These are phyloP conservation scores for Penicillium verhagenii DNA, from an alignment of 495 filamentous ascomycete genomes.

Conservation along the genomic window DNA sequence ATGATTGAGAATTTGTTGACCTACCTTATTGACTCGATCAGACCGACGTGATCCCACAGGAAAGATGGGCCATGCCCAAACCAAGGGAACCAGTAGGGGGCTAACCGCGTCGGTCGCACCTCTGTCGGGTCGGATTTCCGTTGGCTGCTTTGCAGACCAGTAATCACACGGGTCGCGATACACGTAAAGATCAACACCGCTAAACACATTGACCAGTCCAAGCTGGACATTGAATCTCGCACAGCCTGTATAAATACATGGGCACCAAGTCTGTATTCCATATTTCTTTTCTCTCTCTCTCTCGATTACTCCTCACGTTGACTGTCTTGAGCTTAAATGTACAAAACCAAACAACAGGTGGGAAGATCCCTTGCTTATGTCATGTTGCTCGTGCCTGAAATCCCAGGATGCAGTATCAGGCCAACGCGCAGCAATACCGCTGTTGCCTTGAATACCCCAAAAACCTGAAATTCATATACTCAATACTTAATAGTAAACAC, in stretches of 20 bases:
- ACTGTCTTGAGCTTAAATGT: neutral
- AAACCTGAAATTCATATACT: no score
- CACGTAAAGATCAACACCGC: slow-evolving; percentile 29
- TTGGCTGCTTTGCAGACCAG: slow-evolving; percentile 33
- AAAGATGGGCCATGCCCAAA: slow-evolving; percentile 54
- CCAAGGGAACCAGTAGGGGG: slow-evolving; percentile 61
- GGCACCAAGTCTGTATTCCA: slow-evolving; percentile 22
- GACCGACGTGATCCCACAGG: slow-evolving; percentile 42
- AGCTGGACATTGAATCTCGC: slow-evolving; percentile 10
- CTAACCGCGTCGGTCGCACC: slow-evolving; percentile 33
- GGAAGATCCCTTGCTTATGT: neutral
- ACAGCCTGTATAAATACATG: slow-evolving; percentile 18
- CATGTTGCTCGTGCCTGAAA: neutral
- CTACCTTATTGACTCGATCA: slow-evolving; percentile 43
- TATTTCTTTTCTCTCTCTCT: no score
- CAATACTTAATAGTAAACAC: no score
- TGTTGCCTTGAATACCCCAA: no score
- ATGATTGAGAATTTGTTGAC: slow-evolving; percentile 12
- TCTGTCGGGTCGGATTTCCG: slow-evolving; percentile 15
- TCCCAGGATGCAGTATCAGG: no score
- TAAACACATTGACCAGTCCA: slow-evolving; percentile 26
- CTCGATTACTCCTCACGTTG: no score
- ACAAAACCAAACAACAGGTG: neutral
- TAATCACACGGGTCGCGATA: slow-evolving; percentile 42
- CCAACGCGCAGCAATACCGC: no score